Percentiles rank a stretch among this genome's conserved stretches.
Conservation (phyloP, 768 basidiomycete genomes). For the Podaxis sp. region DNA sequence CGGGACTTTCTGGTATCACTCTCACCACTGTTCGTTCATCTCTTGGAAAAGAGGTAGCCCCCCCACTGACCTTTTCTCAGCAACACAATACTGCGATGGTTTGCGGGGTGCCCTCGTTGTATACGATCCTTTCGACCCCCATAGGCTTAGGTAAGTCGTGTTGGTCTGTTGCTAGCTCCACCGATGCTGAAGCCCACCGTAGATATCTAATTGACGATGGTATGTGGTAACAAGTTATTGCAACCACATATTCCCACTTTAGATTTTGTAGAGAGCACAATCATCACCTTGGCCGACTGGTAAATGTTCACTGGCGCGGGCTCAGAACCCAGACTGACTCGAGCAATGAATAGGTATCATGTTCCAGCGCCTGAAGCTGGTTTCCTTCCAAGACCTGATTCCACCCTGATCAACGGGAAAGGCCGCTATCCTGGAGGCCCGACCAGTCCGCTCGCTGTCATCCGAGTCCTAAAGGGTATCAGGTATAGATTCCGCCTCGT, state of each 20-base stretch:
- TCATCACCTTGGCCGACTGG: constrained; percentile 24
- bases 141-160: constrained; percentile 23
- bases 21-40: constrained; percentile 16
- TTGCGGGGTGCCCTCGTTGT: constrained; percentile 39
- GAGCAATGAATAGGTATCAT: constrained; percentile 25
- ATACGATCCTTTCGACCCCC: constrained; percentile 31
- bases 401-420: constrained; percentile 19
- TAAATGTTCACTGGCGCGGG: constrained; percentile 15
- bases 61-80: constrained; percentile 12
- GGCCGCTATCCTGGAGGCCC: constrained; percentile 35
- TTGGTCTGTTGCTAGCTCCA: background rate
- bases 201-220: constrained; percentile 35
- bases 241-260: constrained; percentile 26
- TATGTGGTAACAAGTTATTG: constrained; percentile 22
- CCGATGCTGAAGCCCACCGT: background rate
- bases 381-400: background rate
- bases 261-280: constrained; percentile 16
- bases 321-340: constrained; percentile 36
- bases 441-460: constrained; percentile 28
- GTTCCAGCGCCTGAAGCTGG: background rate
- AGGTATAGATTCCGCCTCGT: constrained; percentile 44
- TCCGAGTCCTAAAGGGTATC: constrained; percentile 28
- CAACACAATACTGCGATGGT: constrained; percentile 48
- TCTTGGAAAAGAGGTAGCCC: background rate
- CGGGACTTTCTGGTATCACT: constrained; percentile 41